Evolutionary conservation across 2,329 filamentous ascomycete genomes (phyloP).

Genomic region (Alternaria sp.): DNA sequence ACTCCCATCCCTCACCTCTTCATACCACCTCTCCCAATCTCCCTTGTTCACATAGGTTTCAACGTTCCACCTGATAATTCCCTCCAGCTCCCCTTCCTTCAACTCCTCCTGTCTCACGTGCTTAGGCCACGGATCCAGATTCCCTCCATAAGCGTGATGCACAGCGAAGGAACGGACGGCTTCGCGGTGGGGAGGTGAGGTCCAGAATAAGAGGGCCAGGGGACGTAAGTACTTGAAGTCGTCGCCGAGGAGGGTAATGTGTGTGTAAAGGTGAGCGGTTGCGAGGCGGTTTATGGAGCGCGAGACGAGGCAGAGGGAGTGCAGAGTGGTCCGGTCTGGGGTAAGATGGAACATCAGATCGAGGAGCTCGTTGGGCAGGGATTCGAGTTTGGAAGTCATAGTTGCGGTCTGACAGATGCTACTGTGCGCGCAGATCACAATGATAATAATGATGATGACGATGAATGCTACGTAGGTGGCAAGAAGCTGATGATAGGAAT

Average conservation of each 20-base stretch:
- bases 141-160: slow-evolving; percentile 23
- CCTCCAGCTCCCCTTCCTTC: slow-evolving; percentile 7
- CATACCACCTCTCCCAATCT: slow-evolving; percentile 16
- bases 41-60: slow-evolving; percentile 6
- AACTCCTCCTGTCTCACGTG: neutral
- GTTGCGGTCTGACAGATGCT: neutral
- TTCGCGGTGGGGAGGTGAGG: slow-evolving; percentile 9
- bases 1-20: slow-evolving; percentile 17
- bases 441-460: neutral
- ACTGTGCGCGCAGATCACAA: neutral
- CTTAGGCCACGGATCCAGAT: slow-evolving; percentile 24
- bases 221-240: slow-evolving; percentile 22
- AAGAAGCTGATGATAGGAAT: neutral
- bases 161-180: slow-evolving; percentile 18
- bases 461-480: neutral
- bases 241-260: slow-evolving; percentile 15
- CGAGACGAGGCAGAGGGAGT: slow-evolving; percentile 22
- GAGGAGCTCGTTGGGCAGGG: slow-evolving; percentile 26
- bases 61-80: slow-evolving; percentile 8
- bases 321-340: neutral
- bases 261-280: slow-evolving; percentile 22
- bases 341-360: slow-evolving; percentile 15
- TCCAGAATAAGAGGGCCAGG: slow-evolving; percentile 22
- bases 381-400: slow-evolving; percentile 6
- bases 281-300: slow-evolving; percentile 21